These are phyloP conservation scores for Apiosordaria backusii DNA, from an alignment of 495 filamentous ascomycete species.

Conservation along the genomic window DNA sequence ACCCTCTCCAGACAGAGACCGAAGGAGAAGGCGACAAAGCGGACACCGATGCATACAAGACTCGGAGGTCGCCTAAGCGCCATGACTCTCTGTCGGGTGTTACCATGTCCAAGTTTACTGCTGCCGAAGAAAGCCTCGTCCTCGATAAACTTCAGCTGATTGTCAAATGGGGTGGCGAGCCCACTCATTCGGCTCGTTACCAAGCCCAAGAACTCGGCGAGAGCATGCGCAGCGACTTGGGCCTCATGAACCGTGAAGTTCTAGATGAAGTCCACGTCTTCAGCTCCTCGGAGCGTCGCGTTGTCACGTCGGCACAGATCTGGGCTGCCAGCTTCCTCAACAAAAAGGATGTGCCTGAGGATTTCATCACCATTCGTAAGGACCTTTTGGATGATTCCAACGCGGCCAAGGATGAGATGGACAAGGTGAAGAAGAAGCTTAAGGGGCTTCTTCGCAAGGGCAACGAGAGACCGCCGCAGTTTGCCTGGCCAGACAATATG, in stretches of 20 bases:
- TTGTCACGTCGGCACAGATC: conserved; percentile 94
- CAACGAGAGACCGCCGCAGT: conserved; percentile 82
- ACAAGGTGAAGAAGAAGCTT: conserved; percentile 98
- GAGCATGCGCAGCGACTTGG: conserved; percentile 91
- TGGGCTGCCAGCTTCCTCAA: conserved; percentile 89
- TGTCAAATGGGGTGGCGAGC: conserved; percentile 98
- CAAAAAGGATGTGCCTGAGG: conserved; percentile 75
- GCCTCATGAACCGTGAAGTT: conserved; percentile 87
- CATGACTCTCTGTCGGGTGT: conserved; percentile 82
- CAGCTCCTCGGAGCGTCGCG: conserved; percentile 89
- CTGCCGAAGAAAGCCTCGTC: conserved; percentile 80
- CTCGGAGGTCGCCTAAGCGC: conserved; percentile 50
- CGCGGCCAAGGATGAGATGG: conserved; percentile 99
- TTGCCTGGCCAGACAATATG: conserved; percentile 95
- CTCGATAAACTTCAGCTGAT: conserved; percentile 96
- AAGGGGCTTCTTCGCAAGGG: conserved; percentile 87
- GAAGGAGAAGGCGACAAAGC: conserved; percentile 18
- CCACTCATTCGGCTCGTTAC: conserved; percentile 94
- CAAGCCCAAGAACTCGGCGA: conserved; percentile 91
- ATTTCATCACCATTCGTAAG: conserved; percentile 84
- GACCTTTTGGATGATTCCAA: conserved; percentile 96
- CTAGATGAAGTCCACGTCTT: conserved; percentile 89
- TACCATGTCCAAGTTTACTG: conserved; percentile 84
- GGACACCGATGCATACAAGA: conserved; percentile 15
- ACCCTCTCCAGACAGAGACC: conserved; percentile 5